Evolutionary conservation across 1,284 basidiomycete species (phyloP), one percentile per base, ranked within the genome.

Genomic region (Naganishia sp.): DNA sequence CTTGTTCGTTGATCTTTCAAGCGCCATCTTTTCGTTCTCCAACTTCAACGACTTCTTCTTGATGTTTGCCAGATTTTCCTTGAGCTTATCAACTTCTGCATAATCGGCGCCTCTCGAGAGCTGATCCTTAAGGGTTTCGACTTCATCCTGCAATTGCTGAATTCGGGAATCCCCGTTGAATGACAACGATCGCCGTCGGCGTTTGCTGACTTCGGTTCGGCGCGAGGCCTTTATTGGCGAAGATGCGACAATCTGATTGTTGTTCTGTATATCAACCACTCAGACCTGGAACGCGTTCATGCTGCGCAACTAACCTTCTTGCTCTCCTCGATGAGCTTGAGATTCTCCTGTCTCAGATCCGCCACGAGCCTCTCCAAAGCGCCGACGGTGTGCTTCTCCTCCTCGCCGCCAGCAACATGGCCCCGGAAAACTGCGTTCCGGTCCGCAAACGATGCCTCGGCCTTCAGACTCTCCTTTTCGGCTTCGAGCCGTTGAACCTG

Each of bases 1-100:
- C 36, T 73, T 72, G 31, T 71, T 71, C 4, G 71, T 63, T 1
- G 70, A 64, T n/a, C 74, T 70, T 68, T 80, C 76, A 0, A 74
- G 39, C 0, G 77, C 77, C 55, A 80, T 72, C 56, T 75, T 75
- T 65, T 76, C 75, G 70, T 81, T 81, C 44, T 77, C 74, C 5
- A 75, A 72, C 63, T 78, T 76, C 69, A 79, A 72, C 18, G 75
- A 68, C 11, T 75, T 74, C 2, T 68, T 65, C 45, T 73, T 72
- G 2, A 72, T 68, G 3, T 36, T 53, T 13, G 55, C 68, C 21
- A 69, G 49, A 31, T 39, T 65, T 11, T 52, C 59, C 43, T 65
- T 65, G 23, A 69, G 55, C 52, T 46, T 70, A 0, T 71, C 67
- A 3, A 79, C 69, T 64, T 79, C 75, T 10, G 42, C 46, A 6